Evolutionary conservation across 352 stramenopile genomes (phyloP), one percentile per base, ranked within the genome.

Genomic region (Globisporangium nodosum): DNA sequence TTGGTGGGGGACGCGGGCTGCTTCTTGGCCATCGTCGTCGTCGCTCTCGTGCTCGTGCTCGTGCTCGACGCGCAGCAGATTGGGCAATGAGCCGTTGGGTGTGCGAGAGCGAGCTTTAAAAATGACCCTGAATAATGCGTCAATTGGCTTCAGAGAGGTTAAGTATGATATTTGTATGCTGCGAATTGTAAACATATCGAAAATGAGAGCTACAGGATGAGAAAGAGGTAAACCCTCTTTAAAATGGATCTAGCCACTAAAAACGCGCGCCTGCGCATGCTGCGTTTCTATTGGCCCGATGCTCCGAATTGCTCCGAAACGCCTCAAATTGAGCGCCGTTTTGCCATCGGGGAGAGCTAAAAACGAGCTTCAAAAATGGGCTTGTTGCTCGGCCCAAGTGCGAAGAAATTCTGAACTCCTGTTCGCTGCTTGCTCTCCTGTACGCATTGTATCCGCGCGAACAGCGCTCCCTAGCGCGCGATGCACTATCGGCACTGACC

Each of bases 11-110:
- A 43, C 9, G 56, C 30, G 3, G 56, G 42, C 42, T 52, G 54
- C 56, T 62, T 62, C 49, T 55, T 54, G 24, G 40, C 50, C 56
- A 62, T 62, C 46, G 35, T 31, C 20, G 43, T 49, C 35, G 35
- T 47, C 43, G 43, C 33, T 37, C 33, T 37, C 6, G 33, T 37
- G 33, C 33, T 37, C 6, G 6, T 6, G 33, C 33, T 37, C 9
- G 33, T 37, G 33, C 33, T 37, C 33, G 9, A 37, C 11, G 35
- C 12, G 35, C 9, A 0, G 35, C 35, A 42, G 35, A 42, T 42
- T 42, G 2, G 35, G 35, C 7, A 42, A 15, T 42, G 35, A 11
- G 24, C 24, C 24, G 24, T 27, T 27, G 24, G 24, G 24, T 27
- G 24, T 27, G 24, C 24, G 24, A 27, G 24, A 27, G 24, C 24